A percentile compares a stretch with the other conserved stretches of the same genome.
phyloP scores from a whole-genome alignment of 345 rosid species.

The Gynandropsis gynandra region DNA sequence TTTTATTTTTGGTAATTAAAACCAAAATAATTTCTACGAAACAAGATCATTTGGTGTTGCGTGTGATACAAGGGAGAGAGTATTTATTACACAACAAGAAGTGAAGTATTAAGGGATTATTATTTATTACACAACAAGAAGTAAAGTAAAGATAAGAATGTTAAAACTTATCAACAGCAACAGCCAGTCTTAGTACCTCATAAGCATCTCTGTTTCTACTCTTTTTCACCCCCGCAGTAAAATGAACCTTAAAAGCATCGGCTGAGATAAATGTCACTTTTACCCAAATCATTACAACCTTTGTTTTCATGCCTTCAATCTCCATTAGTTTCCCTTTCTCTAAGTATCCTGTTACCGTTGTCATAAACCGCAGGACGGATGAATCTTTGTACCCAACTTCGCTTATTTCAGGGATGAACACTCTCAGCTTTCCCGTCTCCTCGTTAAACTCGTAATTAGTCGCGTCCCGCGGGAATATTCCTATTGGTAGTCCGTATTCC shows the following conservation, averaged over 20 bases:
- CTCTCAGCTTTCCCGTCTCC: slow-evolving; percentile 62
- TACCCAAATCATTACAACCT: slow-evolving; percentile 78
- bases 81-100: slow-evolving; percentile 1
- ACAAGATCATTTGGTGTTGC: no score
- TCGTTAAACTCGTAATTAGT: slow-evolving; percentile 92
- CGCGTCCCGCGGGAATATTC: slow-evolving; percentile 92
- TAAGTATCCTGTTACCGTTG: slow-evolving; percentile 57
- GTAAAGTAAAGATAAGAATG: background rate
- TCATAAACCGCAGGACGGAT: slow-evolving; percentile 65
- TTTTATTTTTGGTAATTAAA: no score
- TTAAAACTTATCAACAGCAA: slow-evolving; percentile 69
- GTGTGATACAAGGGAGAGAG: background rate
- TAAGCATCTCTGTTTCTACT: slow-evolving; percentile 66
- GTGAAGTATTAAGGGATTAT: no score
- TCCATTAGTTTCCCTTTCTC: slow-evolving; percentile 83
- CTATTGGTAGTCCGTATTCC: slow-evolving; percentile 69
- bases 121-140: slow-evolving; percentile 1
- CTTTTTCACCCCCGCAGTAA: slow-evolving; percentile 74
- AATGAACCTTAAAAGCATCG: slow-evolving; percentile 66
- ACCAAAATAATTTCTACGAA: no score
- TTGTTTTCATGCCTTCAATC: slow-evolving; percentile 87
- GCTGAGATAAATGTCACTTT: slow-evolving; percentile 67
- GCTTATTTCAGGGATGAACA: slow-evolving; percentile 64
- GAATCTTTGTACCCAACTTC: slow-evolving; percentile 92
- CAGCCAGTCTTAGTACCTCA: slow-evolving; percentile 72